Evolutionary conservation across 352 stramenopile genomes (phyloP), one percentile per base, ranked within the genome.

Genomic region (Saprolegnia diclina): DNA sequence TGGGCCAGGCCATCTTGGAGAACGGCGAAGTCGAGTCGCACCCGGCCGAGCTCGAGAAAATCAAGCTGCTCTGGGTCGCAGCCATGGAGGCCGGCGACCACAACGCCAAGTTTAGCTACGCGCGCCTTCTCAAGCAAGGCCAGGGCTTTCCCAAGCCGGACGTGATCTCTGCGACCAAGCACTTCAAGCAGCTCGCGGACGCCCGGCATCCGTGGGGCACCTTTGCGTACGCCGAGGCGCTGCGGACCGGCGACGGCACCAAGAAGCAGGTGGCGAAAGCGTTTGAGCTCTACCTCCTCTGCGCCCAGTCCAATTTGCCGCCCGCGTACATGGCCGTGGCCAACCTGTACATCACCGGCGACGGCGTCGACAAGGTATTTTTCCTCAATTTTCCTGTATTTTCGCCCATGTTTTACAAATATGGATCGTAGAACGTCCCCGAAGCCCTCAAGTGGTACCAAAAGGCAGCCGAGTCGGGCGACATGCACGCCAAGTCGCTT

Each of bases 1-100:
- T 94, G 18, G 87, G 79, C 59, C 91, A 92, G 71, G 86, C 92
- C 77, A 90, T 94, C 62, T 94, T 90, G 77, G 82, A 81, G 68
- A 94, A 94, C 56, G 75, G 82, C 1, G 13, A 59, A 42, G 52
- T 59, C 11, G 74, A 76, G 7, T 78, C 80, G 38, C 88, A 87
- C 32, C 62, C 77, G 1, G 71, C 76, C 52, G 83, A 92, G 65
- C 73, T 88, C 29, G 75, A 90, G 50, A 93, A 92, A 70, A 81
- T 86, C 55, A 72, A 90, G 44, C 80, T 86, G 35, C 72, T 92
- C 6, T 94, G 87, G 87, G 85, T 80, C 40, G 89, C 88, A 18
- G 87, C 85, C 37, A 92, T 92, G 77, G 82, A 92, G 26, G 89
- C 88, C 71, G 87, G 87, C 48, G 90, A 85, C 71, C 72, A 88